A percentile compares a stretch with the other conserved stretches of the same genome.
phyloP scores from a whole-genome alignment of 306 rosid species.

The Glycine latifolia region DNA sequence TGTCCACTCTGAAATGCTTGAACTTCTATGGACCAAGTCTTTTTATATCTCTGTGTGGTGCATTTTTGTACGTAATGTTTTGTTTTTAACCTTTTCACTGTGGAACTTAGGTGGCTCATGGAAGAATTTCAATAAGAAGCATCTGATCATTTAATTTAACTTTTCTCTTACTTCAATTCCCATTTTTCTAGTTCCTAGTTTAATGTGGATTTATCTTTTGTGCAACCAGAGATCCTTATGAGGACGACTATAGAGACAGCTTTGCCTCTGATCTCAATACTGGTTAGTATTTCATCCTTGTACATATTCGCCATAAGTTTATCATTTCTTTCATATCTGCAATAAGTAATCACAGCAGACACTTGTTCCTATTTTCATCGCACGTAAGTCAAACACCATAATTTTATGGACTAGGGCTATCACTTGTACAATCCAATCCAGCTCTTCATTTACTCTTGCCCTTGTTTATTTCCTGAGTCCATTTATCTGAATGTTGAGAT shows the following conservation, averaged over 20 bases:
- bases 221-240: slow-evolving; percentile 63
- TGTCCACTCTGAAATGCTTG: slow-evolving; percentile 20
- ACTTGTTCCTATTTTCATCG: slow-evolving; percentile 11
- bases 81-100: background rate
- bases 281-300: slow-evolving; percentile 59
- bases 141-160: slow-evolving; percentile 29
- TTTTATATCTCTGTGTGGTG: background rate
- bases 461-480: background rate
- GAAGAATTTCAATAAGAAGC: slow-evolving; percentile 11
- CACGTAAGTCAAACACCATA: slow-evolving; percentile 5
- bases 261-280: slow-evolving; percentile 64
- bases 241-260: slow-evolving; percentile 64
- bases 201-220: slow-evolving; percentile 48
- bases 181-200: slow-evolving; percentile 28
- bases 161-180: slow-evolving; percentile 4
- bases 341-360: background rate
- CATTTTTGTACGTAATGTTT: background rate
- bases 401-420: background rate
- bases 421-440: background rate
- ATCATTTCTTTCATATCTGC: slow-evolving; percentile 8
- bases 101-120: background rate
- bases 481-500: slow-evolving; percentile 24
- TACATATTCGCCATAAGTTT: slow-evolving; percentile 2
- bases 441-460: background rate
- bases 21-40: slow-evolving; percentile 16